Evolutionary conservation across 108 stramenopile genomes (phyloP), one percentile per base, ranked within the genome.

Genomic region (Nitzschia inconspicua): DNA sequence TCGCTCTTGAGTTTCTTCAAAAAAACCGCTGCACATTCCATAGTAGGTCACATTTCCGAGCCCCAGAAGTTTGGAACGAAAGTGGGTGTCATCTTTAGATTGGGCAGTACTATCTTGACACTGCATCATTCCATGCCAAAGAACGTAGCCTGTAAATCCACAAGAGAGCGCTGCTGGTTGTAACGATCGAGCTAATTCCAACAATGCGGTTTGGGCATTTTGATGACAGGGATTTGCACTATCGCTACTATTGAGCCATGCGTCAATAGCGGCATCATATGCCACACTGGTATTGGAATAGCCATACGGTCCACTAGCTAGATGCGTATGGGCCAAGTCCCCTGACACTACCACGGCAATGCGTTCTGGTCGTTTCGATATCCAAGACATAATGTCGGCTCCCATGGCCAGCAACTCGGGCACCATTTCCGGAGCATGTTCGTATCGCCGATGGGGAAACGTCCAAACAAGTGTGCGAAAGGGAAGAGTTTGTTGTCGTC

Each of bases 281-380:
- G 32, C 36, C 18, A 29, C 57, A 25, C 56, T 57, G 9, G 72
- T 50, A 13, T 44, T 35, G 42, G 72, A 69, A 70, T 65, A 78
- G 3, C 77, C 77, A 55, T 78, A 78, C 5, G 77, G 77, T 4
- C 77, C 77, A 11, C 6, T 10, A 0, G 47, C 47, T 55, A n/a
- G 40, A 60, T 78, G 77, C 4, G 73, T 74, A 59, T 78, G 77
- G 3, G 77, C 58, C 63, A 78, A 56, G 60, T 78, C 77, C 0
- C 55, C 69, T 1, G 69, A 71, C 5, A 72, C 35, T 6, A 78
- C 18, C 10, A 78, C 47, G 11, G 43, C 70, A 18, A 72, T 44
- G 23, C 39, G 11, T 28, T 60, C 57, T 0, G 68, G 63, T 9
- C 34, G 60, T 19, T 11, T 25, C 25, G 51, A 29, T 11, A 53